A percentile compares a stretch with the other conserved stretches of the same genome.
Evolutionary conservation across 2,329 filamentous ascomycete genomes (phyloP).

Genomic region (Diaporthe ampelina): DNA sequence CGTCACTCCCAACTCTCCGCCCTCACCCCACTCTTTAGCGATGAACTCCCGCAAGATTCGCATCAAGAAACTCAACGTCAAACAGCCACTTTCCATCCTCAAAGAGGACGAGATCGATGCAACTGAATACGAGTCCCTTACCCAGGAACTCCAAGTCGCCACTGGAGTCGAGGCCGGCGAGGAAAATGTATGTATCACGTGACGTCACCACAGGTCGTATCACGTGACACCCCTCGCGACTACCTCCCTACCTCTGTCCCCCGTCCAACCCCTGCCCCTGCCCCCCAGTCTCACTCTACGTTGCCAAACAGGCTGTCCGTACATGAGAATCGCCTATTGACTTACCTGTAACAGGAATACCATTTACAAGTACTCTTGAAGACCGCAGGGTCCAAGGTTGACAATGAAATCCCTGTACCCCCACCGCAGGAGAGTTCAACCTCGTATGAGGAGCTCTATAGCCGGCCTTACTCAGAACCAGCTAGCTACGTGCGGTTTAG

Average conservation of each 20-base stretch:
- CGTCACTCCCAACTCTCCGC: slow-evolving; percentile 44
- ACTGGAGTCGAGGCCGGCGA: slow-evolving; percentile 98
- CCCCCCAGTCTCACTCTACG: neutral
- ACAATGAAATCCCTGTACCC: slow-evolving; percentile 76
- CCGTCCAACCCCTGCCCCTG: neutral
- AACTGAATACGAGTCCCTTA: slow-evolving; percentile 87
- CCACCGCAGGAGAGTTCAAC: slow-evolving; percentile 71
- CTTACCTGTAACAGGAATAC: slow-evolving; percentile 77
- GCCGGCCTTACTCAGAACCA: slow-evolving; percentile 83
- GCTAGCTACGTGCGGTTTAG: slow-evolving; percentile 97
- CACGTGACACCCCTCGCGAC: slow-evolving; percentile 42
- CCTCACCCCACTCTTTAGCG: slow-evolving; percentile 44
- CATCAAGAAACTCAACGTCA: slow-evolving; percentile 92
- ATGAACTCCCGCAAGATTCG: slow-evolving; percentile 74
- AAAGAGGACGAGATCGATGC: slow-evolving; percentile 92
- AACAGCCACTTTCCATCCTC: slow-evolving; percentile 88
- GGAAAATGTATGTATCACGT: slow-evolving; percentile 84
- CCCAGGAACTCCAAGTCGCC: slow-evolving; percentile 87
- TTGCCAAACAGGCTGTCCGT: neutral
- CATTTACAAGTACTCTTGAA: slow-evolving; percentile 88
- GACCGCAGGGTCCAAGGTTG: slow-evolving; percentile 67
- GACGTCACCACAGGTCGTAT: slow-evolving; percentile 34
- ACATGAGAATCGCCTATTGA: slow-evolving; percentile 45
- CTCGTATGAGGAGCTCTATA: slow-evolving; percentile 92
- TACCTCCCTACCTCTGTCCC: neutral